These are phyloP conservation scores for Saccharomycopsis fermentans DNA, from an alignment of 805 yeast species.

Conservation along the genomic window DNA sequence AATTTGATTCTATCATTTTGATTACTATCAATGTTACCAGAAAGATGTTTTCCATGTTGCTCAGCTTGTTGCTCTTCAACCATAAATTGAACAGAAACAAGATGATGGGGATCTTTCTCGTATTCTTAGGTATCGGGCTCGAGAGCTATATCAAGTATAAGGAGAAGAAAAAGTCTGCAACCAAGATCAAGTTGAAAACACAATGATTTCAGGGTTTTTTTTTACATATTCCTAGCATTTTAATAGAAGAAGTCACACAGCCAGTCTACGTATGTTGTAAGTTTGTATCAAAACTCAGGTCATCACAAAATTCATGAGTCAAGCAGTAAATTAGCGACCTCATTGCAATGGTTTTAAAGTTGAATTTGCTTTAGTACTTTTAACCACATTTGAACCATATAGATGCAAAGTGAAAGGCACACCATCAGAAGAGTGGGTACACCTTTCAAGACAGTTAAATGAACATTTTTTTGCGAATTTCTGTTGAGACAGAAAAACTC, in stretches of 20 bases:
- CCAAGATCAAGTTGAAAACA: not conserved
- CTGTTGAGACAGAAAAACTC: not conserved
- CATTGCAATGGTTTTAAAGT: constrained; percentile 14
- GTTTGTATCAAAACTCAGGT: constrained; percentile 13
- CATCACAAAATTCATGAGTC: constrained; percentile 14
- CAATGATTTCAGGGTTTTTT: not conserved
- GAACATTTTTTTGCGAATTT: not conserved
- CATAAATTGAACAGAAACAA: constrained; percentile 55
- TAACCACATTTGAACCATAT: constrained; percentile 7
- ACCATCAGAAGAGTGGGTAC: not conserved
- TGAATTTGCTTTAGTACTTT: constrained; percentile 6
- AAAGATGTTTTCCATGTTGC: constrained; percentile 89
- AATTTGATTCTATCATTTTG: constrained; percentile 73
- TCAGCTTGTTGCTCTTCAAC: constrained; percentile 82
- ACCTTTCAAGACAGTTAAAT: not conserved
- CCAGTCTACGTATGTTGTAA: not conserved
- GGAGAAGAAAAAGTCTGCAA: constrained; percentile 11
- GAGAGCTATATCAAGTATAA: constrained; percentile 52
- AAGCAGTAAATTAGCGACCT: constrained; percentile 11
- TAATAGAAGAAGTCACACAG: not conserved
- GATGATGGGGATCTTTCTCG: constrained; percentile 71
- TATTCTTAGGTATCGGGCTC: constrained; percentile 74
- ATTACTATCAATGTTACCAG: constrained; percentile 94
- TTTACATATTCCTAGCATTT: not conserved
- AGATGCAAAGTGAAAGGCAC: not conserved